Evolutionary conservation across 257 asterid species (phyloP).

Genomic region (Euphrasia confusa): DNA sequence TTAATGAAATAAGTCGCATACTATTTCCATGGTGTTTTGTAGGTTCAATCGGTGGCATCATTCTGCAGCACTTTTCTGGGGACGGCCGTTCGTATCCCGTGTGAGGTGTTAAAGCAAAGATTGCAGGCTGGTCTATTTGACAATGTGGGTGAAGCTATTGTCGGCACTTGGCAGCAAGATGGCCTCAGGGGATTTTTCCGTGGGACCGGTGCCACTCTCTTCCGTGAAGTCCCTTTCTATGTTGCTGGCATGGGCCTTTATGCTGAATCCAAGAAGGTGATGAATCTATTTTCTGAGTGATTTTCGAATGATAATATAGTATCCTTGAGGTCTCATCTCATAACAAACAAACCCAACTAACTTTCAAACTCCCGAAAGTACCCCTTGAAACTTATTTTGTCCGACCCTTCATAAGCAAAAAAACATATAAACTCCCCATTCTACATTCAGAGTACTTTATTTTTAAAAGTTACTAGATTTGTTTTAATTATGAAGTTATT

Average conservation of each 20-base stretch:
- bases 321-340: neutral
- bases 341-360: neutral
- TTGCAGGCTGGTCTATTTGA: conserved; percentile 82
- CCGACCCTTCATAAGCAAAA: neutral
- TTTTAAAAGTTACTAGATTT: neutral
- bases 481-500: no score
- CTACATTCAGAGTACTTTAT: neutral
- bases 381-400: neutral
- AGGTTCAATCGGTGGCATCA: conserved; percentile 93
- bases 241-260: conserved; percentile 85
- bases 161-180: conserved; percentile 87
- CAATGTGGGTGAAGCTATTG: conserved; percentile 78
- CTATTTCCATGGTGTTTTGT: conserved; percentile 17
- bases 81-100: conserved; percentile 89
- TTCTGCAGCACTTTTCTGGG: conserved; percentile 89
- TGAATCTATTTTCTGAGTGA: neutral
- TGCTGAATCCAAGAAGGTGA: conserved; percentile 89
- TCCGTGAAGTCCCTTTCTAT: conserved; percentile 85
- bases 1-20: conserved; percentile 8
- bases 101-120: conserved; percentile 93
- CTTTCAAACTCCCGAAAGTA: neutral
- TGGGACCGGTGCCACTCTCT: conserved; percentile 91
- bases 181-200: conserved; percentile 85
- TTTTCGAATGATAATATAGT: neutral
- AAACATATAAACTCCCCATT: neutral